These are phyloP conservation scores for Trichophyton rubrum DNA, from an alignment of 2,329 filamentous ascomycete species.

Conservation along the genomic window DNA sequence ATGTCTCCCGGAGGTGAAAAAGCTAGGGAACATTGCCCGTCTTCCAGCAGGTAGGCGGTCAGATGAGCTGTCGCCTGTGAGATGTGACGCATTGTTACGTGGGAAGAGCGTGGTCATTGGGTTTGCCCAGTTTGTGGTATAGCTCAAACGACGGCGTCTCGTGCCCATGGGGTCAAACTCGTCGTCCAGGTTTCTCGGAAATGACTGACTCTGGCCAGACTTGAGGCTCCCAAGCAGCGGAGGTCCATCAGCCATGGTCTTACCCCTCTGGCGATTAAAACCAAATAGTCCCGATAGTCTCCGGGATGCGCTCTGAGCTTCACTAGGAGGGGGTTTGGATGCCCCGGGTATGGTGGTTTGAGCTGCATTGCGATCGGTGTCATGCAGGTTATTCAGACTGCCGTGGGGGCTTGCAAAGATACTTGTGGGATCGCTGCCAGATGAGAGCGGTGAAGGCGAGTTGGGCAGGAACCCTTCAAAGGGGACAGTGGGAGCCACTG, in stretches of 20 bases:
- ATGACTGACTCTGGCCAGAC: conserved; percentile 50
- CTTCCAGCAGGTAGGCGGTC: conserved; percentile 23
- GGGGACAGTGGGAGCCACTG: conserved; percentile 15
- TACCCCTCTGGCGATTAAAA: conserved; percentile 48
- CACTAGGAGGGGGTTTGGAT: conserved; percentile 19
- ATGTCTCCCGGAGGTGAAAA: conserved; percentile 32
- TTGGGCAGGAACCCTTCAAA: conserved; percentile 26
- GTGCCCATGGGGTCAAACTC: conserved; percentile 39
- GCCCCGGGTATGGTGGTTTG: conserved; percentile 2
- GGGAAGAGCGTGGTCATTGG: conserved; percentile 37
- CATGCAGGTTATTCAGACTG: conserved; percentile 26
- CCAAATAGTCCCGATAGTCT: conserved; percentile 47
- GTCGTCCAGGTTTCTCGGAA: conserved; percentile 44
- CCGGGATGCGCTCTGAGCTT: conserved; percentile 36
- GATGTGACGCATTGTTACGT: conserved; percentile 32
- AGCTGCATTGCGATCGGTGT: conserved; percentile 23
- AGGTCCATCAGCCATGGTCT: conserved; percentile 47
- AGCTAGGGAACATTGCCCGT: conserved; percentile 29
- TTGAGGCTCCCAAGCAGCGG: conserved; percentile 47
- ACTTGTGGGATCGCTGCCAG: conserved; percentile 32
- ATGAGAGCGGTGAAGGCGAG: conserved; percentile 35
- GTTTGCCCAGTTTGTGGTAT: conserved; percentile 44
- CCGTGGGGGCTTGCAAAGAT: conserved; percentile 37
- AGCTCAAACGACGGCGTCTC: conserved; percentile 43
- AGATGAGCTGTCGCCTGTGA: conserved; percentile 31